Evolutionary conservation across 257 asterid genomes (phyloP).

Genomic region (Leonotis leonurus): DNA sequence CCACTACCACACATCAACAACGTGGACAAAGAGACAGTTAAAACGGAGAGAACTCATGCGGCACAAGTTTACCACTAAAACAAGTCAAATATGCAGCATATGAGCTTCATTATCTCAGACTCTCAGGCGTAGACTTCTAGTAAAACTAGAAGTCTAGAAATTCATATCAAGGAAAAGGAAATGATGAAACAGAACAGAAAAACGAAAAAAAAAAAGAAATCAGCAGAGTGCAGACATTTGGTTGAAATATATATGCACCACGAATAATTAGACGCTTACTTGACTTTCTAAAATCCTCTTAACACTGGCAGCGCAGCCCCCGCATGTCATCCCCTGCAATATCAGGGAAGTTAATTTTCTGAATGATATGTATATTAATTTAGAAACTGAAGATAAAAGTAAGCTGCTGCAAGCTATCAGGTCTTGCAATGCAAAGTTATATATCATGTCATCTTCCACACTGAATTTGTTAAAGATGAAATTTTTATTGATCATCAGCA

Average conservation of each 20-base stretch:
- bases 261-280: constrained; percentile 48
- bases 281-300: constrained; percentile 59
- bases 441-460: too few species aligned
- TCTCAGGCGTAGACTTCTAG: too few species aligned
- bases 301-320: constrained; percentile 67
- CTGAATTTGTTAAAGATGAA: not conserved
- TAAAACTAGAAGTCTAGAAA: too few species aligned
- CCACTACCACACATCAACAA: too few species aligned
- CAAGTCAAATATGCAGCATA: too few species aligned
- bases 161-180: not conserved
- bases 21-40: too few species aligned
- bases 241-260: constrained; percentile 3
- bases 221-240: too few species aligned
- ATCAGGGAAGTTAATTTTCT: not conserved
- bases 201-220: not conserved
- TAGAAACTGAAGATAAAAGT: not conserved
- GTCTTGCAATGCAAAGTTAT: not conserved
- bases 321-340: constrained; percentile 72
- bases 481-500: not conserved
- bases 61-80: too few species aligned
- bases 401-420: not conserved
- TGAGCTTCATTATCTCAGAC: too few species aligned
- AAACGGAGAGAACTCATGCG: too few species aligned
- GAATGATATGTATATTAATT: not conserved
- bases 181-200: too few species aligned